Percentiles rank a stretch among this genome's conserved stretches.
These are phyloP conservation scores for Pseudisothecium myosuroides DNA, from an alignment of 225 moss, liverwort and hornwort species.

Conservation along the genomic window DNA sequence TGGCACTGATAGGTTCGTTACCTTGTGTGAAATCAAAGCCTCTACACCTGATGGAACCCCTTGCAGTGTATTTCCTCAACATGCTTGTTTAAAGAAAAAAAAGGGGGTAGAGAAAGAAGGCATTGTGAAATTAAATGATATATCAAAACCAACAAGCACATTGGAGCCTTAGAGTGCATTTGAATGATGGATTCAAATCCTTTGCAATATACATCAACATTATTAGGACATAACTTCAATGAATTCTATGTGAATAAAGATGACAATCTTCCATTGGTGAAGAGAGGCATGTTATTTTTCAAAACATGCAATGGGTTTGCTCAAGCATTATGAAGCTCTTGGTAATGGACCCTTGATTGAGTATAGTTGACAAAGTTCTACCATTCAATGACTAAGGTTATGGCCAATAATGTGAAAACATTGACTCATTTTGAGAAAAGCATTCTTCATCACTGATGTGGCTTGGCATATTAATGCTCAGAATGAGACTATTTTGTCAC, in stretches of 20 bases:
- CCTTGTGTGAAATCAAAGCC: too few relatives aligned
- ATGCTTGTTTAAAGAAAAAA: too few relatives aligned
- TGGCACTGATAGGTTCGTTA: too few relatives aligned
- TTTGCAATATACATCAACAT: neutral
- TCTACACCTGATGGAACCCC: too few relatives aligned
- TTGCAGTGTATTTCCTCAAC: too few relatives aligned
- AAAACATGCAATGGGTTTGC: accelerated
- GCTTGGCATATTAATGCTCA: neutral
- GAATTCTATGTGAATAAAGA: neutral
- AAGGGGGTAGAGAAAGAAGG: neutral
- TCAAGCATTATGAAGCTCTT: neutral
- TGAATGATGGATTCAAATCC: neutral
- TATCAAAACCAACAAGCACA: neutral
- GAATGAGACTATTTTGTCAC: neutral
- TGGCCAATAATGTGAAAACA: accelerated
- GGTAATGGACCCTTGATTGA: neutral
- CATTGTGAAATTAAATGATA: neutral
- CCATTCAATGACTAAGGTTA: neutral
- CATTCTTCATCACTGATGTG: neutral
- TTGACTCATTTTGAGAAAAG: neutral
- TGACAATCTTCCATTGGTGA: neutral
- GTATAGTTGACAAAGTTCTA: neutral
- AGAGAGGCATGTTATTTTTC: neutral
- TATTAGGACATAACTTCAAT: neutral
- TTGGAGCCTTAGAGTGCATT: neutral